Evolutionary conservation across 306 rosid genomes (phyloP).

Genomic region (Malus sylvestris): DNA sequence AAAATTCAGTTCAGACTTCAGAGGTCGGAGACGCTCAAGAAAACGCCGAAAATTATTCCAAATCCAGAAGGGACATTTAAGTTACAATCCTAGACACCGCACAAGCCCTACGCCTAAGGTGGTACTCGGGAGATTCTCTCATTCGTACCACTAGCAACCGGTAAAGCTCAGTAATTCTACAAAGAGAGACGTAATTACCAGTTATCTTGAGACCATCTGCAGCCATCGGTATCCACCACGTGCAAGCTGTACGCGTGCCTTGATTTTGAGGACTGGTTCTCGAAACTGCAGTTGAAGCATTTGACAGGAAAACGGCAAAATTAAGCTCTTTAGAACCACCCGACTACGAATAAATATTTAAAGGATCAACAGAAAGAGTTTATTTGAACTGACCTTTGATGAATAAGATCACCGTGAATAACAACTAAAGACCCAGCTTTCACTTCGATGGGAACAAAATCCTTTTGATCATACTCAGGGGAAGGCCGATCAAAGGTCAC

Average conservation of each 20-base stretch:
- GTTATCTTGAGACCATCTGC: conserved; percentile 85
- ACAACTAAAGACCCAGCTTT: conserved; percentile 45
- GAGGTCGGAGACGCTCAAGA: not conserved
- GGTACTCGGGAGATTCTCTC: too few relatives aligned
- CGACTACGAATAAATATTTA: not conserved
- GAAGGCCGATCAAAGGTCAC: conserved; percentile 76
- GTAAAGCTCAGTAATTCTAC: not conserved
- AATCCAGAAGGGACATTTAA: not conserved
- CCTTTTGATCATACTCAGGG: conserved; percentile 58
- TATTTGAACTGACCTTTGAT: conserved; percentile 63
- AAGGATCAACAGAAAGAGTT: conserved; percentile 13
- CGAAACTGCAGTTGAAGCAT: conserved; percentile 53
- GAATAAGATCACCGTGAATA: conserved; percentile 94
- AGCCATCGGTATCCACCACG: conserved; percentile 80
- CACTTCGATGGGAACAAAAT: conserved; percentile 56
- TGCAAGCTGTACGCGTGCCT: conserved; percentile 94
- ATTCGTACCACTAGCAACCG: not conserved
- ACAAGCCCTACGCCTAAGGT: not conserved
- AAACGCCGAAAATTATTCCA: not conserved
- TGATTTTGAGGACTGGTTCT: conserved; percentile 82
- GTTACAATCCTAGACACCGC: not conserved
- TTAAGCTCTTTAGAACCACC: not conserved
- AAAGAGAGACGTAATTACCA: conserved; percentile 47
- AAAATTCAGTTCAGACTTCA: not conserved
- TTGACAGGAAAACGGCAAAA: conserved; percentile 2